Evolutionary conservation across 2,329 filamentous ascomycete species (phyloP).

Genomic region (Cytospora chrysosperma): DNA sequence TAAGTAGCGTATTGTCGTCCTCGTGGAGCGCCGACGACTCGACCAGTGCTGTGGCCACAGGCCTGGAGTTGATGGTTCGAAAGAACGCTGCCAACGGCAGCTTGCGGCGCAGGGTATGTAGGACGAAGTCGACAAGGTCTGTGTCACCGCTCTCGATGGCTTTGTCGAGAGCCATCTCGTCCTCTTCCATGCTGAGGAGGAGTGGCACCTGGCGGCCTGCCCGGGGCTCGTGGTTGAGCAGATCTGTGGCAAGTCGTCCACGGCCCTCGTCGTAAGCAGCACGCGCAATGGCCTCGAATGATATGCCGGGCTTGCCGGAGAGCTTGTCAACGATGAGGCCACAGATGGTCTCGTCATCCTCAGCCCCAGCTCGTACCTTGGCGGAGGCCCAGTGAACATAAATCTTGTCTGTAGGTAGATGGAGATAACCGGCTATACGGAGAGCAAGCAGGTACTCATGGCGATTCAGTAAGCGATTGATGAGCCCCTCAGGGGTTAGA

Average conservation of each 20-base stretch:
- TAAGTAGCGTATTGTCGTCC: conserved; percentile 76
- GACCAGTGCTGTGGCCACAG: conserved; percentile 83
- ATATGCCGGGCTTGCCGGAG: conserved; percentile 85
- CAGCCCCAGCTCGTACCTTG: conserved; percentile 82
- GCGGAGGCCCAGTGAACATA: conserved; percentile 97
- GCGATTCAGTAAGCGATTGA: conserved; percentile 80
- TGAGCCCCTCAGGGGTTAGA: conserved; percentile 84
- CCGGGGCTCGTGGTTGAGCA: conserved; percentile 90
- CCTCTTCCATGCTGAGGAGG: conserved; percentile 91
- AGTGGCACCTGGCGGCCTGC: conserved; percentile 96
- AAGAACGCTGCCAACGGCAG: conserved; percentile 90
- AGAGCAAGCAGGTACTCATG: conserved; percentile 90
- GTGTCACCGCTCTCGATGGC: conserved; percentile 94
- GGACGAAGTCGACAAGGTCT: conserved; percentile 85
- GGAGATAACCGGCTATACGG: conserved; percentile 82
- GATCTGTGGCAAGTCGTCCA: conserved; percentile 80
- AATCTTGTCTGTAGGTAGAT: conserved; percentile 81
- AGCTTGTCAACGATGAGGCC: conserved; percentile 82
- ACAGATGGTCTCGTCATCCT: conserved; percentile 86
- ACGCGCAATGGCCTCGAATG: conserved; percentile 89
- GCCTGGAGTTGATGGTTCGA: conserved; percentile 80
- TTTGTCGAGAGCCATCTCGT: conserved; percentile 92
- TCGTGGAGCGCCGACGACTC: conserved; percentile 74
- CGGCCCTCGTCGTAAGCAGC: conserved; percentile 94
- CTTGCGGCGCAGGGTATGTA: conserved; percentile 86